Conservation (phyloP, 805 yeast genomes). For the Priceomyces medius region DNA sequence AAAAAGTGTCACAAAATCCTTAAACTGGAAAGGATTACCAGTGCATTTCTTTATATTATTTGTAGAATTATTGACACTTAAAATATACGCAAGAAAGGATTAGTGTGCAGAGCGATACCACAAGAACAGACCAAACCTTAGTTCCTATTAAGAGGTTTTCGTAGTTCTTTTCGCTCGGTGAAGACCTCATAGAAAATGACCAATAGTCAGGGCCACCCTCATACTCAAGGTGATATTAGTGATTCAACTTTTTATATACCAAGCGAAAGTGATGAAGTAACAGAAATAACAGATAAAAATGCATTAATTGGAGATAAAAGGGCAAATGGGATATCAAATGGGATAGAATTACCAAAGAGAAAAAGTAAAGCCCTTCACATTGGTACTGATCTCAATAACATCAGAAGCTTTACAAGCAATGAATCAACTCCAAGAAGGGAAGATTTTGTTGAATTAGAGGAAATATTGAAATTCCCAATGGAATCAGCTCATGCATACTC, state of each 20-base stretch:
- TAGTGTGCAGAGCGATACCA: not conserved
- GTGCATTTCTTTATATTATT: not conserved
- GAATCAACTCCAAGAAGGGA: conserved; percentile 3
- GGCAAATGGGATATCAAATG: not conserved
- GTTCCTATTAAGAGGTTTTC: not conserved
- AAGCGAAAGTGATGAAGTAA: not conserved
- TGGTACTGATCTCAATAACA: not conserved
- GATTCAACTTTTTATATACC: not conserved
- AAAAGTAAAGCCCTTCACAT: not conserved
- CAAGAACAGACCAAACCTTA: not conserved
- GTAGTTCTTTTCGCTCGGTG: not conserved
- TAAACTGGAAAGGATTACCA: not conserved
- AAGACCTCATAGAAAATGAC: not conserved
- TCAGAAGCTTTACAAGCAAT: not conserved
- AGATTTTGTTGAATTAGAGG: conserved; percentile 13
- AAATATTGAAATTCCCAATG: conserved; percentile 64
- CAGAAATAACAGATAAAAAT: not conserved
- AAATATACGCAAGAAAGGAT: not conserved
- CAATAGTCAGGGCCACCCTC: not conserved
- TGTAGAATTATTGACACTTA: not conserved
- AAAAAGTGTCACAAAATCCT: not conserved
- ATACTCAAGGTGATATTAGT: not conserved
- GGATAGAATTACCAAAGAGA: conserved; percentile 3
- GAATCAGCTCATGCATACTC: conserved; percentile 85
- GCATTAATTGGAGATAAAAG: not conserved